Evolutionary conservation across 78 protist species (phyloP).

Genomic region (Dictyostelium purpureum): DNA sequence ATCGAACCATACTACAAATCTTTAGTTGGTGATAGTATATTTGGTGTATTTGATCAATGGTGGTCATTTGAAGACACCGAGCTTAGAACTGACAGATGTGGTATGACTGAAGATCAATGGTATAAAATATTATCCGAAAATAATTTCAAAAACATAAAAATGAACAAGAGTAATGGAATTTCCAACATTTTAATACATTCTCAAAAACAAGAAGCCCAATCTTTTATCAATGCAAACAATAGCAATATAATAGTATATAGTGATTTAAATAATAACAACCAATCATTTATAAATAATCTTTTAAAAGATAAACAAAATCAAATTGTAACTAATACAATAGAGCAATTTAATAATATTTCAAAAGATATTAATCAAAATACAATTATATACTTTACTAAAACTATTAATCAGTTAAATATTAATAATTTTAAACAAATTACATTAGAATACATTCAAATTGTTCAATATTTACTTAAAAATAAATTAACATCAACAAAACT

Average conservation of each 20-base stretch:
- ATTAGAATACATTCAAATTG: not conserved
- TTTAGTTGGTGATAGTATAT: constrained; percentile 14
- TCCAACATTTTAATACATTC: not conserved
- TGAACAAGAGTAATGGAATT: not conserved
- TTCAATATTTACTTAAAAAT: not conserved
- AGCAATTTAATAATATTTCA: no score
- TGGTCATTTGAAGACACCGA: constrained; percentile 5
- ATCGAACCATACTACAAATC: not conserved
- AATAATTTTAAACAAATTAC: not conserved
- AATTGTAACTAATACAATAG: no score
- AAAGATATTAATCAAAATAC: not conserved
- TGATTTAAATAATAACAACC: not conserved
- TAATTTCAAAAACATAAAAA: not conserved
- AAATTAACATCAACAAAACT: not conserved
- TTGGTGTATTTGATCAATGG: constrained; percentile 43
- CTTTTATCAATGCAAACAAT: not conserved
- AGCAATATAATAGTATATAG: not conserved
- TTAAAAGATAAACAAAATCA: no score
- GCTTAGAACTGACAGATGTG: not conserved
- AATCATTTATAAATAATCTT: no score
- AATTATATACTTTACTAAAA: not conserved
- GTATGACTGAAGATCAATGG: not conserved
- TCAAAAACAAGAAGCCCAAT: not conserved
- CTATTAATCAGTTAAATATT: not conserved
- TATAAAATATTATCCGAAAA: not conserved